phyloP scores from a whole-genome alignment of 2,329 filamentous ascomycete genomes.

The Lasiodiplodia citricola region DNA sequence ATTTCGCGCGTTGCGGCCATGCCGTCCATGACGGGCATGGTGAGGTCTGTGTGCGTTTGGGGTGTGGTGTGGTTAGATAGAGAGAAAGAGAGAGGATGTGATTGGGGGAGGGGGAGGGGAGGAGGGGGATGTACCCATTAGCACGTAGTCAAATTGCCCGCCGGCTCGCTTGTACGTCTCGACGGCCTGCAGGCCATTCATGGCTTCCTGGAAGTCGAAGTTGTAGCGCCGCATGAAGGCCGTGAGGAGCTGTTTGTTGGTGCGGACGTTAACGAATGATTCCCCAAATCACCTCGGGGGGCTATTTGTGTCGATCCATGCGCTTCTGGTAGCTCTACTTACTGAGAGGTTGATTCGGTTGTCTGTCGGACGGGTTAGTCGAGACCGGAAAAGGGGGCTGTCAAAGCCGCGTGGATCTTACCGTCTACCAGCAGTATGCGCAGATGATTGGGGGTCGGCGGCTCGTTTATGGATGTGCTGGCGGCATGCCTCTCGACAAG shows the following conservation, averaged over 20 bases:
- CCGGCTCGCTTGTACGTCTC: conserved; percentile 32
- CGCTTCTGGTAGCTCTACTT: background rate
- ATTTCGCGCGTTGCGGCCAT: conserved; percentile 42
- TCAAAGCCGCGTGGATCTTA: background rate
- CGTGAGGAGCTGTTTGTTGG: conserved; percentile 35
- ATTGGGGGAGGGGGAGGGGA: too few species aligned
- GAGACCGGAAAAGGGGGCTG: background rate
- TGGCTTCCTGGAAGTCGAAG: conserved; percentile 35
- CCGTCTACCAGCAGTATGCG: conserved; percentile 17
- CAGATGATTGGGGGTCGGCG: background rate
- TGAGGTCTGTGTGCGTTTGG: conserved; percentile 35
- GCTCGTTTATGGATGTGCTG: background rate
- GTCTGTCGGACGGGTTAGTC: background rate
- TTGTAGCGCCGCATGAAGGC: conserved; percentile 39
- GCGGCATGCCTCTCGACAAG: background rate
- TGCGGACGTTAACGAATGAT: background rate
- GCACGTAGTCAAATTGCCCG: conserved; percentile 34
- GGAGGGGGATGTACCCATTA: conserved; percentile 37
- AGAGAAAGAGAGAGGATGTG: too few species aligned
- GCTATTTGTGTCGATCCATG: background rate
- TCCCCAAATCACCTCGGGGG: background rate
- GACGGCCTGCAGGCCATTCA: conserved; percentile 42
- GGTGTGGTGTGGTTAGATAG: background rate
- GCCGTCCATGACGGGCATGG: conserved; percentile 46
- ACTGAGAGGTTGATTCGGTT: conserved; percentile 27